These are phyloP conservation scores for Fusarium abutilonis DNA, from an alignment of 2,329 filamentous ascomycete genomes.

Conservation along the genomic window DNA sequence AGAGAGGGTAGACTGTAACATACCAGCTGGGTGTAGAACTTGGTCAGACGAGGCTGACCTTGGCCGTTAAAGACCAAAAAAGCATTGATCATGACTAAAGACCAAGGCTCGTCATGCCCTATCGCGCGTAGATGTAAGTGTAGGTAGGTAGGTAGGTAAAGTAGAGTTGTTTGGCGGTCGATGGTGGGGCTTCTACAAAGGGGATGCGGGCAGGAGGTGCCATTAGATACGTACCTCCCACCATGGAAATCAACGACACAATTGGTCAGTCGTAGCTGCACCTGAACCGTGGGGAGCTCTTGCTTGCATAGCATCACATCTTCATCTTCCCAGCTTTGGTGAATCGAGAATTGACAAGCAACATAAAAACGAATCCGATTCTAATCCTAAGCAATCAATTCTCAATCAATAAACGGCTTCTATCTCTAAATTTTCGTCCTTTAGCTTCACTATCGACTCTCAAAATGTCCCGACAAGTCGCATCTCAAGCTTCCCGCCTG, in stretches of 20 bases:
- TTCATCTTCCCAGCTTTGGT: conserved; percentile 8
- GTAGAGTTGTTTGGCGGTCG: conserved; percentile 16
- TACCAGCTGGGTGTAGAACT: conserved; percentile 98
- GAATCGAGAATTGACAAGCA: conserved; percentile 21
- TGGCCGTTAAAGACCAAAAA: conserved; percentile 99
- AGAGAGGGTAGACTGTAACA: conserved; percentile 16
- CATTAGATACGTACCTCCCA: conserved; percentile 35
- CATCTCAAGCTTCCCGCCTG: conserved; percentile 53
- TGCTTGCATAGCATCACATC: conserved; percentile 17
- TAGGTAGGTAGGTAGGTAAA: neutral
- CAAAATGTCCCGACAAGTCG: conserved; percentile 48
- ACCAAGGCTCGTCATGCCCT: conserved; percentile 35
- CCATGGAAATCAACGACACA: neutral
- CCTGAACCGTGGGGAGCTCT: conserved; percentile 28
- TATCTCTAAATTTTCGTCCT: neutral
- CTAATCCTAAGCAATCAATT: neutral
- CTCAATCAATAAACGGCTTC: neutral
- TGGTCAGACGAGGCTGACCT: conserved; percentile 94
- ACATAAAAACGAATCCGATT: conserved; percentile 4
- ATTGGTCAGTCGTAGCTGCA: conserved; percentile 31
- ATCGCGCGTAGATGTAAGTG: conserved; percentile 6
- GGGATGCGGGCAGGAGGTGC: conserved; percentile 14
- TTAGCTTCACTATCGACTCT: conserved; percentile 3
- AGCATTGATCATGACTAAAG: conserved; percentile 87
- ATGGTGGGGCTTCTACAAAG: conserved; percentile 38